A percentile compares a stretch with the other conserved stretches of the same genome.
phyloP scores from a whole-genome alignment of 768 basidiomycete genomes.

The Rhizopogon salebrosus region DNA sequence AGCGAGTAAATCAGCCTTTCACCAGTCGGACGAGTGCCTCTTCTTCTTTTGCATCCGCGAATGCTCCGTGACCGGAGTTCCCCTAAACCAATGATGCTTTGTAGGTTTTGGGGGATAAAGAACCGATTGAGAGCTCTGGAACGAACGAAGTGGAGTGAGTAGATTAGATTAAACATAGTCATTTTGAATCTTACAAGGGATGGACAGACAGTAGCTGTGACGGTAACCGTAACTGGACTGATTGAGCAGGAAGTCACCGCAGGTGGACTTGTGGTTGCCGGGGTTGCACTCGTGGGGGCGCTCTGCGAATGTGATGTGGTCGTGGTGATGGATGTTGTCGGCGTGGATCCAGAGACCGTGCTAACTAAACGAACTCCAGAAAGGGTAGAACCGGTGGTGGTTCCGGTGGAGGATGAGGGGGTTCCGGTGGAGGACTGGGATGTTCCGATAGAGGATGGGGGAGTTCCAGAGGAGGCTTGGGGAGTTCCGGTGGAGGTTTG shows the following conservation, averaged over 20 bases:
- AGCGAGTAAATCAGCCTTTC: not conserved
- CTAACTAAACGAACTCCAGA: not conserved
- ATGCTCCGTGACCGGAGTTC: not conserved
- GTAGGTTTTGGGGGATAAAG: not conserved
- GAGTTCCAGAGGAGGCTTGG: not conserved
- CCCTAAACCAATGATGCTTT: not conserved
- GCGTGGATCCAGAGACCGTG: not conserved
- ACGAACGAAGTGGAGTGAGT: not conserved
- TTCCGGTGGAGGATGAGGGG: not conserved
- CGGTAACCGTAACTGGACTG: slow-evolving; percentile 10
- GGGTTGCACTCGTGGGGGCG: not conserved
- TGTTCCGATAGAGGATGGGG: not conserved
- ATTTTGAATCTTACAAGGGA: slow-evolving; percentile 7
- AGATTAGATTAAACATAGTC: not conserved
- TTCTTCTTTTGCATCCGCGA: not conserved
- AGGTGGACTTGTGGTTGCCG: not conserved
- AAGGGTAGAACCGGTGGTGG: not conserved
- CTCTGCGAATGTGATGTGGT: no score
- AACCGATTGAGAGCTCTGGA: not conserved
- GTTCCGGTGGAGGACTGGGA: not conserved
- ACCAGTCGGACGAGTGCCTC: not conserved
- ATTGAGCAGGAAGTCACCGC: not conserved
- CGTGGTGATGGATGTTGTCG: not conserved
- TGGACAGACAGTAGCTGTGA: slow-evolving; percentile 11
- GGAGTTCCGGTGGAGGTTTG: slow-evolving; percentile 3